Percentiles rank a stretch among this genome's conserved stretches.
Conservation (phyloP, 768 basidiomycete genomes). For the Tulasnella sp. region DNA sequence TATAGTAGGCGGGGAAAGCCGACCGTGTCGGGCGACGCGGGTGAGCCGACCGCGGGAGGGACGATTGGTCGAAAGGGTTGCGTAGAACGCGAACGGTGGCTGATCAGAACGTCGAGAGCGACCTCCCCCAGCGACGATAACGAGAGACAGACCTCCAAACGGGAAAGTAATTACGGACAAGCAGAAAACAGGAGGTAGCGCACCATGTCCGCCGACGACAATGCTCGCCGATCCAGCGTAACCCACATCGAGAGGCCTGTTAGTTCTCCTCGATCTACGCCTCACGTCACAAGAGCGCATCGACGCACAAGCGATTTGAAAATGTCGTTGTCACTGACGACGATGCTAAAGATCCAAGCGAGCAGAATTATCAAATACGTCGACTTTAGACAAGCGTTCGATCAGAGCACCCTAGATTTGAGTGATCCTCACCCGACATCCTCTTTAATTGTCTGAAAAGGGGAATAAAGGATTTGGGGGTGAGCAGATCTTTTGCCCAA, state of each 20-base stretch:
- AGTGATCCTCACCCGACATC: neutral
- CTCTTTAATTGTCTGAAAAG: neutral
- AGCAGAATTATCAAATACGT: neutral
- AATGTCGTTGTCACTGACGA: neutral
- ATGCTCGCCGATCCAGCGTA: neutral
- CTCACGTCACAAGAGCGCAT: neutral
- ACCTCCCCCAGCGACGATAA: neutral
- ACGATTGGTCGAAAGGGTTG: neutral
- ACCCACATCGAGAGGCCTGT: neutral
- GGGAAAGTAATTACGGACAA: neutral
- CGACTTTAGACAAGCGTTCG: neutral
- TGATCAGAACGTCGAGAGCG: neutral
- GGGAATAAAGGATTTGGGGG: neutral
- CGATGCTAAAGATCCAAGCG: neutral
- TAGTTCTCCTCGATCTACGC: neutral
- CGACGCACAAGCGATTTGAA: neutral
- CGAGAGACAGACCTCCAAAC: neutral
- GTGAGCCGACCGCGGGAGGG: neutral
- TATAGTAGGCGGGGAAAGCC: neutral
- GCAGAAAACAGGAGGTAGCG: neutral
- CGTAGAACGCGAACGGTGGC: neutral
- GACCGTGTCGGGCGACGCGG: neutral
- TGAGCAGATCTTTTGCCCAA: neutral
- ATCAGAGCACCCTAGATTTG: neutral
- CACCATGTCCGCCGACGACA: neutral